A percentile compares a stretch with the other conserved stretches of the same genome.
These are phyloP conservation scores for Aspergillus uvarum DNA, from an alignment of 2,329 filamentous ascomycete species.

Conservation along the genomic window DNA sequence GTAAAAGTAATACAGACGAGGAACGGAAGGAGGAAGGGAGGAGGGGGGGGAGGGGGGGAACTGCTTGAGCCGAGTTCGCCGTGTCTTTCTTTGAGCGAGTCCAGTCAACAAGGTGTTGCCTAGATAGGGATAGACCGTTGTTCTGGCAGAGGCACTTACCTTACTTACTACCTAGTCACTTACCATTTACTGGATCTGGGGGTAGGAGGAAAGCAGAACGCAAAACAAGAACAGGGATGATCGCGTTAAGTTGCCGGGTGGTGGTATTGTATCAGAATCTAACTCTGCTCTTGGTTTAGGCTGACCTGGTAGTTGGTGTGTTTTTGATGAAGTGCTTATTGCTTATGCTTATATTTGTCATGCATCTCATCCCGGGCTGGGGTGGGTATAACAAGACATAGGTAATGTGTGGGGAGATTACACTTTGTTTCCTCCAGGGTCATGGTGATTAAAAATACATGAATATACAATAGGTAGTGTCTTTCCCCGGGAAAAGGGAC, in stretches of 20 bases:
- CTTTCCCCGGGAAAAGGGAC: neutral
- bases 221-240: too few species aligned
- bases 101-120: neutral
- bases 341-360: neutral
- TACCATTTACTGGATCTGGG: too few species aligned
- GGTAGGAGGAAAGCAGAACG: too few species aligned
- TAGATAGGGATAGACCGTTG: neutral
- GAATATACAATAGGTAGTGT: neutral
- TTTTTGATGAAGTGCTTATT: neutral
- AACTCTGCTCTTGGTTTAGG: too few species aligned
- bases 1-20: neutral
- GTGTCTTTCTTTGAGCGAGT: neutral
- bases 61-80: too few species aligned
- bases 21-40: neutral
- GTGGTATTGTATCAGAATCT: too few species aligned
- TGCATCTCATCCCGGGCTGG: neutral
- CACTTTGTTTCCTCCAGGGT: neutral
- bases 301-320: too few species aligned
- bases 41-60: too few species aligned
- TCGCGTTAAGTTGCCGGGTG: too few species aligned
- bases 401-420: neutral
- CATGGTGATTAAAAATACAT: neutral
- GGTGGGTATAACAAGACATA: too few species aligned
- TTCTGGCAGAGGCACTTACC: too few species aligned
- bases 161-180: too few species aligned